Evolutionary conservation across 306 rosid genomes (phyloP).

Genomic region (Medicago truncatula): MtrunA17r5.0-ANR NC_053049.1:43002501-43003000

Average conservation of each 20-base stretch:
- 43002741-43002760: constrained; percentile 55
- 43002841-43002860: constrained; percentile 36
- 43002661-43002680: constrained; percentile 92
- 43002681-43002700: constrained; percentile 66
- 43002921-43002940: constrained; percentile 79
- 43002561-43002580: constrained; percentile 67
- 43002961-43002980: constrained; percentile 71
- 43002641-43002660: constrained; percentile 80
- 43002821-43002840: neutral
- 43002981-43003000: constrained; percentile 40
- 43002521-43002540: constrained; percentile 49
- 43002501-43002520: constrained; percentile 59
- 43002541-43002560: constrained; percentile 32
- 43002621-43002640: constrained; percentile 81
- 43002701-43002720: constrained; percentile 69
- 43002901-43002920: constrained; percentile 77
- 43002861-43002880: constrained; percentile 52
- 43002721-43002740: constrained; percentile 75
- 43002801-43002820: constrained; percentile 66
- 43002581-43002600: constrained; percentile 72
- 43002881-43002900: constrained; percentile 67
- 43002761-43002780: constrained; percentile 55
- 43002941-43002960: constrained; percentile 84
- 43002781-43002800: constrained; percentile 75
- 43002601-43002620: constrained; percentile 94